phyloP scores from a whole-genome alignment of 805 yeast genomes.

The Candida bentonensis region DNA sequence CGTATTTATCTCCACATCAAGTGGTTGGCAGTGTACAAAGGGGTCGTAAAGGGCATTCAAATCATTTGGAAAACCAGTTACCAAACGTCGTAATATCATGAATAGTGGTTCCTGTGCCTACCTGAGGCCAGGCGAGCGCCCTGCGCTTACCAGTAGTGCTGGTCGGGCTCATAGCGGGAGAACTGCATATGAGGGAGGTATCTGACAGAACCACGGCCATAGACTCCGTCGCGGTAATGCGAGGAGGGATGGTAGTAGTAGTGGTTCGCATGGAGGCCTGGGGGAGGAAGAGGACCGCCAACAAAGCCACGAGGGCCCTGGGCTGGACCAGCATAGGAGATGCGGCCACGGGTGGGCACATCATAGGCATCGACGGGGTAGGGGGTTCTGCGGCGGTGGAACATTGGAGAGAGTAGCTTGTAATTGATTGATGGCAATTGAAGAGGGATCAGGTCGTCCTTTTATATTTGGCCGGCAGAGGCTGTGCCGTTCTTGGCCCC shows the following conservation, averaged over 20 bases:
- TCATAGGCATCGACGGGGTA: constrained; percentile 1
- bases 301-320: too few relatives aligned
- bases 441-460: background rate
- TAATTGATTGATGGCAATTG: background rate
- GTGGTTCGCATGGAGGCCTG: background rate
- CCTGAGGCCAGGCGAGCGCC: too few relatives aligned
- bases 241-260: background rate
- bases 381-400: background rate
- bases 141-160: background rate
- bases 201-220: background rate
- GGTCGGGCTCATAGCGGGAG: background rate
- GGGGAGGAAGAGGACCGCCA: too few relatives aligned
- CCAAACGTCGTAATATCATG: too few relatives aligned
- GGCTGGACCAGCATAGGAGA: background rate
- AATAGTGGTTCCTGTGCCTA: too few relatives aligned
- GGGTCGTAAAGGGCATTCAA: too few relatives aligned
- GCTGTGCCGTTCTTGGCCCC: too few relatives aligned
- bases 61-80: too few relatives aligned
- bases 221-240: background rate
- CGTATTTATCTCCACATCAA: too few relatives aligned
- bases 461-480: background rate
- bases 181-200: background rate
- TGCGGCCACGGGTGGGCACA: background rate
- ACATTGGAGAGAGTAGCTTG: background rate
- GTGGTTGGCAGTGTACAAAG: too few relatives aligned